phyloP scores from a whole-genome alignment of 2,329 filamentous ascomycete genomes.

The Beauveria varroae region DNA sequence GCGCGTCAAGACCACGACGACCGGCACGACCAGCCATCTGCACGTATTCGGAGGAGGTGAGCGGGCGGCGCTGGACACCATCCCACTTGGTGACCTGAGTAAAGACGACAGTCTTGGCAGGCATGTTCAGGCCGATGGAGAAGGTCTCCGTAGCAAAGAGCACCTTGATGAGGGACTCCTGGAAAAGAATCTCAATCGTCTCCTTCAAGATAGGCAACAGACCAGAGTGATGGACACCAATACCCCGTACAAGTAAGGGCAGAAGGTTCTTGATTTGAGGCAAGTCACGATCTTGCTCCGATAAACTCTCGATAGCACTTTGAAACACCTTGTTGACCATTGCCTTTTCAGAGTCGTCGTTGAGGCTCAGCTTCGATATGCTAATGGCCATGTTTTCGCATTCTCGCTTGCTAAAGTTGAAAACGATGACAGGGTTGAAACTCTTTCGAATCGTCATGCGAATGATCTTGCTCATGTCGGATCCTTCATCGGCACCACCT shows the following conservation, averaged over 20 bases:
- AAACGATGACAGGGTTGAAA: constrained; percentile 97
- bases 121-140: constrained; percentile 98
- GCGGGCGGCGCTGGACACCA: constrained; percentile 72
- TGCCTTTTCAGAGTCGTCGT: constrained; percentile 88
- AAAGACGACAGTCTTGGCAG: constrained; percentile 98
- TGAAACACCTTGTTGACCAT: constrained; percentile 93
- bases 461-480: constrained; percentile 95
- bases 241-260: constrained; percentile 80
- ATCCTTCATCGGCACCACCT: constrained; percentile 65
- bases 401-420: constrained; percentile 98
- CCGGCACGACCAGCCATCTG: constrained; percentile 98
- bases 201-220: constrained; percentile 94
- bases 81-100: constrained; percentile 95
- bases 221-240: constrained; percentile 95
- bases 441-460: constrained; percentile 98
- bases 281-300: constrained; percentile 80
- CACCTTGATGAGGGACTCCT: constrained; percentile 96
- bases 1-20: constrained; percentile 92
- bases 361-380: constrained; percentile 84
- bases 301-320: constrained; percentile 86
- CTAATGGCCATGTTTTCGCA: constrained; percentile 86
- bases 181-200: constrained; percentile 97
- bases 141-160: constrained; percentile 98
- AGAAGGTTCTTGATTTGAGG: constrained; percentile 89
- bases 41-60: constrained; percentile 88